These are phyloP conservation scores for Linaria vulgaris DNA, from an alignment of 257 asterid genomes.

Conservation along the genomic window DNA sequence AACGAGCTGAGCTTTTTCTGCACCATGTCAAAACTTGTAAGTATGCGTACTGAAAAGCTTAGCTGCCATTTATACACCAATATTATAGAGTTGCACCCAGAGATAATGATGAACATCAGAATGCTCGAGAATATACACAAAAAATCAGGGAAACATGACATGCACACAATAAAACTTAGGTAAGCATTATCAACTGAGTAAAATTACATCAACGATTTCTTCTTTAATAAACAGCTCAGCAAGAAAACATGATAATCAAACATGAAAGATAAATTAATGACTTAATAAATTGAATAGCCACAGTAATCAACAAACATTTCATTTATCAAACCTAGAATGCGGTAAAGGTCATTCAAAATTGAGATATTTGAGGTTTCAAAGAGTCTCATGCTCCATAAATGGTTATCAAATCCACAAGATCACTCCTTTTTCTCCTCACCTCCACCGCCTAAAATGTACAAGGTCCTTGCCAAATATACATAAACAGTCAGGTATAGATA, in stretches of 20 bases:
- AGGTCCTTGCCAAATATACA: constrained; percentile 9
- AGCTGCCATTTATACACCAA: not conserved
- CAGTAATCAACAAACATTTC: no score
- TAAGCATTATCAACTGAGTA: not conserved
- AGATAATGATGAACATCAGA: not conserved
- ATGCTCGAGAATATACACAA: not conserved
- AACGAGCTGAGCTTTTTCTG: constrained; percentile 82
- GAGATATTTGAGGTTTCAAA: not conserved
- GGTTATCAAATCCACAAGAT: not conserved
- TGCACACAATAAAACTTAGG: not conserved
- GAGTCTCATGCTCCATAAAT: not conserved
- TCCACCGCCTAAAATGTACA: not conserved
- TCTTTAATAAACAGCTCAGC: no score
- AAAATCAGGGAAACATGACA: not conserved
- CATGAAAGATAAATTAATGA: not conserved
- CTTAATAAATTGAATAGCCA: not conserved
- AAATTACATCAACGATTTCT: not conserved
- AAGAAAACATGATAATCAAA: no score
- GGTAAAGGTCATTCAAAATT: not conserved
- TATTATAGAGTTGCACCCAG: not conserved
- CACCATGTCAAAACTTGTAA: constrained; percentile 22
- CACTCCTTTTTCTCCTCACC: not conserved
- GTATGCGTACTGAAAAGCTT: constrained; percentile 12
- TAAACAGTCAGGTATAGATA: not conserved
- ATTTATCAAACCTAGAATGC: not conserved